A percentile compares a stretch with the other conserved stretches of the same genome.
Evolutionary conservation across 2,329 filamentous ascomycete genomes (phyloP).

Genomic region (Thelonectria rubi): DNA sequence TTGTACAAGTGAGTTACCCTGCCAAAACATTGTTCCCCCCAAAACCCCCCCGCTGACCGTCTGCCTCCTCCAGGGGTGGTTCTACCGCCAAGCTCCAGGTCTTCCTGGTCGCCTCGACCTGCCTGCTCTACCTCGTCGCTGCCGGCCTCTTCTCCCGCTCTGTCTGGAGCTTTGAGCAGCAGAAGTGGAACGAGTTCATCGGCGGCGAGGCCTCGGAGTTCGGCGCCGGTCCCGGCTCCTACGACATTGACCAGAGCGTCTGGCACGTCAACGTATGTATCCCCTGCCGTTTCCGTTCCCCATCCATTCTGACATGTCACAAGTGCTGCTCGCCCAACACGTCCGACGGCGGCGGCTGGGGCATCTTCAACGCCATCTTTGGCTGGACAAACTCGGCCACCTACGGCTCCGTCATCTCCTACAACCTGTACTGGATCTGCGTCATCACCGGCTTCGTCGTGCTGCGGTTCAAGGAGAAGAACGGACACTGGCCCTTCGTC

Average conservation of each 20-base stretch:
- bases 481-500: constrained; percentile 59
- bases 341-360: constrained; percentile 81
- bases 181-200: constrained; percentile 72
- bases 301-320: constrained; percentile 5
- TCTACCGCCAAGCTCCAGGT: constrained; percentile 64
- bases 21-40: neutral
- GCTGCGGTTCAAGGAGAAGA: constrained; percentile 73
- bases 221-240: constrained; percentile 73
- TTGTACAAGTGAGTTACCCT: constrained; percentile 73
- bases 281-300: fast-evolving
- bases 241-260: constrained; percentile 79
- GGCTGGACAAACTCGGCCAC: constrained; percentile 92
- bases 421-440: constrained; percentile 86
- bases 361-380: constrained; percentile 85
- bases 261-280: constrained; percentile 83
- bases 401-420: constrained; percentile 85
- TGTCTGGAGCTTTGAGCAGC: constrained; percentile 77
- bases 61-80: constrained; percentile 48
- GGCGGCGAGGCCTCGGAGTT: constrained; percentile 65
- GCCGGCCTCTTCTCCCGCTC: constrained; percentile 82
- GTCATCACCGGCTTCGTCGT: constrained; percentile 74
- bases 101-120: constrained; percentile 84
- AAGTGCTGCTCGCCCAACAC: constrained; percentile 81
- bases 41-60: neutral
- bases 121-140: constrained; percentile 84